A percentile compares a stretch with the other conserved stretches of the same genome.
Conservation (phyloP, 2,329 filamentous ascomycete species). For the Cordyceps cicadae region DNA sequence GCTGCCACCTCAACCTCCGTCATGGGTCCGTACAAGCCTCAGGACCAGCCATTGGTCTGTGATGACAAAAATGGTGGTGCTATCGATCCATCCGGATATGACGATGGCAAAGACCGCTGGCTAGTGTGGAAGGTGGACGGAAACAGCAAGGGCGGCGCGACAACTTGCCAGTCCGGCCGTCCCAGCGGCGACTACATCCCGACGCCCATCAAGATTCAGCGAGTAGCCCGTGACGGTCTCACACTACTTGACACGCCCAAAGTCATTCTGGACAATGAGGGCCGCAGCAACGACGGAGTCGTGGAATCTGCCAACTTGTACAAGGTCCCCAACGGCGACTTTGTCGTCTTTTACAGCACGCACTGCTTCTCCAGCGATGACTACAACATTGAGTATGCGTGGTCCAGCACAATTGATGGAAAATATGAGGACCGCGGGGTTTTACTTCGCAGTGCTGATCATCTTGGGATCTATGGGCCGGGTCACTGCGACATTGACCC, state of each 20-base stretch:
- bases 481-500: constrained; percentile 10
- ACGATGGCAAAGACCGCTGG: constrained; percentile 5
- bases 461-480: constrained; percentile 9
- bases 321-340: constrained; percentile 10
- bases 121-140: constrained; percentile 8
- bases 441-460: constrained; percentile 2
- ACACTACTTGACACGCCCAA: constrained; percentile 5
- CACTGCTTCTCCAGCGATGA: constrained; percentile 12
- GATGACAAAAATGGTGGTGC: constrained; percentile 2
- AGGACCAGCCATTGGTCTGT: constrained; percentile 5
- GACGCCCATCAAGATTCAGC: constrained; percentile 12
- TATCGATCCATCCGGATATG: constrained; percentile 7
- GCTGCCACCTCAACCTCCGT: constrained; percentile 9
- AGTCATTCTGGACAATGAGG: constrained; percentile 6
- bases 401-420: constrained; percentile 3
- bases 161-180: constrained; percentile 6
- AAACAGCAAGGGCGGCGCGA: constrained; percentile 11
- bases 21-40: constrained; percentile 1
- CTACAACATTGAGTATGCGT: constrained; percentile 11
- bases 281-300: constrained; percentile 8
- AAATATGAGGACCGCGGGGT: constrained; percentile 5
- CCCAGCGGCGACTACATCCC: constrained; percentile 6
- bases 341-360: constrained; percentile 11
- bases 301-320: constrained; percentile 8
- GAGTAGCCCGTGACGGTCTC: constrained; percentile 4